Conservation (phyloP, 31 red algal species). For the Bonnemaisonia californica region DNA sequence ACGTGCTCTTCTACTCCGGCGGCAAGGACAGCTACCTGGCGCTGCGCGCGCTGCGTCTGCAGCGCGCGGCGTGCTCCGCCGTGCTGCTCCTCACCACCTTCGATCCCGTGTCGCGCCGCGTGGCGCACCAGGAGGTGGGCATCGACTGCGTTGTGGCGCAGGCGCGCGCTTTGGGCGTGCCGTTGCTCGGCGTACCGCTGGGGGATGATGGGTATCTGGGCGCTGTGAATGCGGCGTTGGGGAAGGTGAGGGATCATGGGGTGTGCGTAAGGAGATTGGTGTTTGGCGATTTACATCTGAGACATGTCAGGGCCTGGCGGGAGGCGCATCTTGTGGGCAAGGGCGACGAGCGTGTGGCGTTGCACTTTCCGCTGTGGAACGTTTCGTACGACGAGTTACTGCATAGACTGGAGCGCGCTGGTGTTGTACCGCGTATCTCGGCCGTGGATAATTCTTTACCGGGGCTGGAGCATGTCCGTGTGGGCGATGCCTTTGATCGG, state of each 20-base stretch:
- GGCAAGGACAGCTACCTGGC: conserved; percentile 76
- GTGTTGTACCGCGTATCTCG: conserved; percentile 17
- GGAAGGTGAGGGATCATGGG: conserved; percentile 38
- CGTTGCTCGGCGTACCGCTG: conserved; percentile 64
- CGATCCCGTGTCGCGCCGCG: conserved; percentile 29
- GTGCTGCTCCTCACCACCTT: conserved; percentile 72
- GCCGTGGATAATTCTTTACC: conserved; percentile 34
- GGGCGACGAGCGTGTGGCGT: neutral
- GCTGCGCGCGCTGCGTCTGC: conserved; percentile 16
- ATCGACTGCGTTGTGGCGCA: conserved; percentile 39
- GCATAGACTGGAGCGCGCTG: conserved; percentile 30
- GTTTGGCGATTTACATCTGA: conserved; percentile 78
- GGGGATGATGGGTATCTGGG: conserved; percentile 26
- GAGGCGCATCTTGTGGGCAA: conserved; percentile 28
- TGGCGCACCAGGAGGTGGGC: conserved; percentile 62
- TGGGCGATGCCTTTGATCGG: conserved; percentile 59
- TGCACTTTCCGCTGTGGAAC: conserved; percentile 62
- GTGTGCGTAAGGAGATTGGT: conserved; percentile 40
- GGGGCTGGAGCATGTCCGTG: neutral
- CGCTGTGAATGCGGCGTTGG: conserved; percentile 16
- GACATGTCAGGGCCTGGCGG: conserved; percentile 59
- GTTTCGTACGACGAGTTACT: conserved; percentile 45
- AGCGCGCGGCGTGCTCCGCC: conserved; percentile 1
- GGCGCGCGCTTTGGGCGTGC: conserved; percentile 28
- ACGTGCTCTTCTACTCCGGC: conserved; percentile 68